phyloP scores from a whole-genome alignment of 1,284 basidiomycete species.

The Pseudozyma tsukubaensis region DNA sequence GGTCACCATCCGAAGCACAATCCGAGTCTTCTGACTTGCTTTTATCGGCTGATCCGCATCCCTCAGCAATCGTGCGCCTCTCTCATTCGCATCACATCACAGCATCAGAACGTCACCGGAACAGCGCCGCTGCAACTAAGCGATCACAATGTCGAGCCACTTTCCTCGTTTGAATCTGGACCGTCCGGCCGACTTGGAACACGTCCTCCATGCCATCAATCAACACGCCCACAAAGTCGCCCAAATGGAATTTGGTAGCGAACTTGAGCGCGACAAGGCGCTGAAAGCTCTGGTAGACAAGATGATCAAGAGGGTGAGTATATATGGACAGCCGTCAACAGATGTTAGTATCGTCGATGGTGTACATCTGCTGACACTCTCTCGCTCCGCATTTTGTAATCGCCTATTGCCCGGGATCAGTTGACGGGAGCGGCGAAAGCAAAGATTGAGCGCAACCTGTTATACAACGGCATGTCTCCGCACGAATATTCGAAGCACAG shows the following conservation, averaged over 20 bases:
- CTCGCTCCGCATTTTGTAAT: background rate
- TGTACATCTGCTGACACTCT: background rate
- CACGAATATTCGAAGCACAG: slow-evolving; percentile 36
- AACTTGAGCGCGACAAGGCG: slow-evolving; percentile 37
- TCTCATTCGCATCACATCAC: background rate
- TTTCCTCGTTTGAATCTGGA: slow-evolving; percentile 44
- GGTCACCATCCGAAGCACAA: background rate
- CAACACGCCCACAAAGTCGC: slow-evolving; percentile 44
- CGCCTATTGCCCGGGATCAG: slow-evolving; percentile 4
- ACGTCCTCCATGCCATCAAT: slow-evolving; percentile 31
- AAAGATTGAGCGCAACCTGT: slow-evolving; percentile 45
- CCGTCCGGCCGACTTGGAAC: slow-evolving; percentile 37
- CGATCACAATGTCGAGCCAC: slow-evolving; percentile 36
- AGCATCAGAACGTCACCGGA: background rate
- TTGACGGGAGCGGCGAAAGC: slow-evolving; percentile 35
- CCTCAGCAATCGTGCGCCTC: background rate
- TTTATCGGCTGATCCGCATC: background rate
- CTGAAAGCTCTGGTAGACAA: slow-evolving; percentile 36
- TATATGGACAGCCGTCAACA: background rate
- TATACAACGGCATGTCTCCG: slow-evolving; percentile 45
- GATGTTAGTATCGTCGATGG: too few relatives aligned
- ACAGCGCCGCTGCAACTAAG: background rate
- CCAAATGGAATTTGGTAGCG: slow-evolving; percentile 51
- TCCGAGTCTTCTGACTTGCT: background rate
- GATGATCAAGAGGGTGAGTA: slow-evolving; percentile 38